Base-by-base conservation (phyloP, 495 filamentous ascomycete species). In the Rhypophila decipiens region DNA sequence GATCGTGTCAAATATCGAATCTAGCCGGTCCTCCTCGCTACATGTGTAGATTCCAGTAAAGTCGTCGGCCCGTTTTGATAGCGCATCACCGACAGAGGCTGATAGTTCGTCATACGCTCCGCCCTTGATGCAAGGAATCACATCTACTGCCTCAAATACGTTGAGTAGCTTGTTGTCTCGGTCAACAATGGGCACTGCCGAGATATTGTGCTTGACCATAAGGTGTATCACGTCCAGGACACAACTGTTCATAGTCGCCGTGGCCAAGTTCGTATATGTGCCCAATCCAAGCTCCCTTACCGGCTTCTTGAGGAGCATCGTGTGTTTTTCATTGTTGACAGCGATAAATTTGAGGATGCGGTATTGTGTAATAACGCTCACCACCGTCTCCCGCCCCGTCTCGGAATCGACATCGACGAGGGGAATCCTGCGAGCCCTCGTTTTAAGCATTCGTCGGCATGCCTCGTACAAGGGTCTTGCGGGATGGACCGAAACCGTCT, bases 281-380 rank as follows among this genome's bases (percentile, higher is more conserved):
- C 94, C 94, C 20, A 97, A 71, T 20, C 82, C 76, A n/a, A 97
- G 74, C 40, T 96, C 89, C 37, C 79, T 76, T 45, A 99, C 70
- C 9, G 90, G 83, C 65, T 94, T 96, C 58, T 88, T 85, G 38
- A 99, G 71, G 69, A 88, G 80, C 65, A 90, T 83, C 8, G 90
- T 96, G 63, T 96, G 84, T 40, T 78, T 78, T 27, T 97, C 90
- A 62, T 97, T 99, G 57, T 76, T 76, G 70, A 99, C 93, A 10
- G 94, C 90, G 29, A 99, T 90, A 57, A 99, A 99, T 61, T 97
- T 97, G 46, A 99, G 77, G 52, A 99, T 97, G 40, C 93, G 84
- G 63, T 97, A 99, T 65, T 99, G 93, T 11, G 93, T 99, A 33
- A 99, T 81, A 24, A 99, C 91, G 55, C 88, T 95, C 44, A 97